These are phyloP conservation scores for Cercospora sp. DNA, from an alignment of 2,329 filamentous ascomycete species.

Conservation along the genomic window DNA sequence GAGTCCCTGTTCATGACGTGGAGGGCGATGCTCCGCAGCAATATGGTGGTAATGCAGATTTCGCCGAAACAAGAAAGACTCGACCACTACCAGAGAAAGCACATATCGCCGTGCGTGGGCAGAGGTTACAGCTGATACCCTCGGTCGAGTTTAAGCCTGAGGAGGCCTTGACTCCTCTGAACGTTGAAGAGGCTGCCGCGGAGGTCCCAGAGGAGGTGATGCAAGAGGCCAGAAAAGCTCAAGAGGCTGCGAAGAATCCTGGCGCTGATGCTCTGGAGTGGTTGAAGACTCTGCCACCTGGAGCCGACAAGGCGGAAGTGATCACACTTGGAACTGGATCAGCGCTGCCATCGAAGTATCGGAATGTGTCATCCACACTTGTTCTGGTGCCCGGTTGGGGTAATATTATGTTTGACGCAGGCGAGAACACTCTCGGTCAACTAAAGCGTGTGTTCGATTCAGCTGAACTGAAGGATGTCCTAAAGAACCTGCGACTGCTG, in stretches of 20 bases:
- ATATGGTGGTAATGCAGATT: constrained; percentile 19
- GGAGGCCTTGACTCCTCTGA: constrained; percentile 51
- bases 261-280: constrained; percentile 51
- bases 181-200: constrained; percentile 48
- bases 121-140: constrained; percentile 41
- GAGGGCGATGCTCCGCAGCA: constrained; percentile 32
- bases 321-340: constrained; percentile 90
- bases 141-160: constrained; percentile 47
- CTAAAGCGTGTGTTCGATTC: constrained; percentile 70
- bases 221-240: constrained; percentile 52
- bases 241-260: constrained; percentile 38
- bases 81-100: constrained; percentile 30
- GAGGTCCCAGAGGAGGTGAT: constrained; percentile 52
- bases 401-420: constrained; percentile 87
- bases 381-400: constrained; percentile 80
- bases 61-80: constrained; percentile 17
- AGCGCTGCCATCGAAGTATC: constrained; percentile 84
- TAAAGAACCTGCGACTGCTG: constrained; percentile 76
- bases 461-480: constrained; percentile 65
- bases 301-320: constrained; percentile 72
- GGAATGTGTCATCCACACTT: constrained; percentile 89
- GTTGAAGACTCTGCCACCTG: constrained; percentile 64
- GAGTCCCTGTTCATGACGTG: constrained; percentile 67
- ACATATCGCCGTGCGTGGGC: constrained; percentile 37
- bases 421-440: constrained; percentile 89